Percentiles rank a stretch among this genome's conserved stretches.
phyloP scores from a whole-genome alignment of 495 filamentous ascomycete species.

The Penicillium dipodomyicola region DNA sequence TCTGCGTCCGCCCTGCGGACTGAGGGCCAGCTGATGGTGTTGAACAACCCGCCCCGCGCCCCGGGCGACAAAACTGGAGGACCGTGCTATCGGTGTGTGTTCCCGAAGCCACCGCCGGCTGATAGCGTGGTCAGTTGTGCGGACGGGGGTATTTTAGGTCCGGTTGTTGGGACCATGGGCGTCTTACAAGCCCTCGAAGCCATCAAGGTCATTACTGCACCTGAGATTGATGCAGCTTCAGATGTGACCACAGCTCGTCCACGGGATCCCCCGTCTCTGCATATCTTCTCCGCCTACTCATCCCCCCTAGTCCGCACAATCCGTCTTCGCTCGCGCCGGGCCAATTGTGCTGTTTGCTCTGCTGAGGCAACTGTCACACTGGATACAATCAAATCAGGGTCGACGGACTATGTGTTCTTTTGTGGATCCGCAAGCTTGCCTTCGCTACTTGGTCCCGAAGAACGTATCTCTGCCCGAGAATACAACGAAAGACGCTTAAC shows the following conservation, averaged over 20 bases:
- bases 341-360: conserved; percentile 75
- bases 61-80: conserved; percentile 52
- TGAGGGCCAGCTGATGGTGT: conserved; percentile 85
- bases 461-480: conserved; percentile 60
- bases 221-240: background rate
- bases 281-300: conserved; percentile 71
- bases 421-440: conserved; percentile 59
- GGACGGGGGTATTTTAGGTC: conserved; percentile 87
- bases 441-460: conserved; percentile 52
- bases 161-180: conserved; percentile 93
- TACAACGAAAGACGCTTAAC: conserved; percentile 38
- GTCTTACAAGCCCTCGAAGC: conserved; percentile 86
- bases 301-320: conserved; percentile 70
- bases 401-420: conserved; percentile 74
- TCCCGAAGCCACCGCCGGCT: conserved; percentile 79
- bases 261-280: conserved; percentile 43
- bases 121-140: conserved; percentile 77
- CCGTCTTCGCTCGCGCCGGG: conserved; percentile 62
- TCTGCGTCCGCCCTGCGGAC: conserved; percentile 83
- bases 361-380: conserved; percentile 57
- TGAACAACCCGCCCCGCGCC: conserved; percentile 55
- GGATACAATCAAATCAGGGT: conserved; percentile 59
- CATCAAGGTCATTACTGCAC: conserved; percentile 69
- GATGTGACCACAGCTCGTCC: conserved; percentile 32
- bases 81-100: conserved; percentile 93